Evolutionary conservation across 2,329 filamentous ascomycete species (phyloP), one percentile per base, ranked within the genome.

Genomic region (Onygenales sp.): DNA sequence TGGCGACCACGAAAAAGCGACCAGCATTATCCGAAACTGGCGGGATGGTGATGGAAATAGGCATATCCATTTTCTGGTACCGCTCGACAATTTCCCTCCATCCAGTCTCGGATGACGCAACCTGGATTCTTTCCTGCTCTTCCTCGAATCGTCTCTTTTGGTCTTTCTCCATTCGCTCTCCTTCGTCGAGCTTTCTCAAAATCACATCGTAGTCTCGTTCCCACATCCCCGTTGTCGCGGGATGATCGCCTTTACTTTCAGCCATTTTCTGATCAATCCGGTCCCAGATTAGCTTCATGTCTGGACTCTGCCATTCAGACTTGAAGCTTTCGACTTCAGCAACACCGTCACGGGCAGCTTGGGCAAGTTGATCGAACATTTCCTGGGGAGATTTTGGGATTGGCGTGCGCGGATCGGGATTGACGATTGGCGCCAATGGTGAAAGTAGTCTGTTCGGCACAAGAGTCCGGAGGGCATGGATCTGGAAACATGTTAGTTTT

Each of bases 401-500:
- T 14, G 59, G 41, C 7, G 58, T 63, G 6, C 57, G 44, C 1
- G 57, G 21, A 6, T 59, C 55, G 7, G 68, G 68, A 39, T 69
- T 67, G 38, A 69, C 60, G 32, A 72, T 65, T n/a, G 70, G 68
- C 2, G 62, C 59, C 10, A 74, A 54, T 3, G 72, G 71, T 10
- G 70, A 68, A 38, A 73, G 59, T 9, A 74, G 55, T 31, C 69
- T 69, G 17, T 66, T 67, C 3, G 73, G 72, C 33, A 75, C 60
- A 14, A 74, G 61, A 27, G 64, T 65, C 46, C 72, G 72, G 13
- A 75, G 62, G 56, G 69, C 64, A 51, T 72, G 70, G 50, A 75
- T 71, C 72, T 75, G 51, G 11, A 45, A 54, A 39, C 5, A 7
- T 27, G 53, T 62, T 49, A 61, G 54, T 11, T 44, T 43, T 39